Base-by-base conservation (phyloP, 192 early-diverging fungal genomes). In the Podila minutissima region DNA sequence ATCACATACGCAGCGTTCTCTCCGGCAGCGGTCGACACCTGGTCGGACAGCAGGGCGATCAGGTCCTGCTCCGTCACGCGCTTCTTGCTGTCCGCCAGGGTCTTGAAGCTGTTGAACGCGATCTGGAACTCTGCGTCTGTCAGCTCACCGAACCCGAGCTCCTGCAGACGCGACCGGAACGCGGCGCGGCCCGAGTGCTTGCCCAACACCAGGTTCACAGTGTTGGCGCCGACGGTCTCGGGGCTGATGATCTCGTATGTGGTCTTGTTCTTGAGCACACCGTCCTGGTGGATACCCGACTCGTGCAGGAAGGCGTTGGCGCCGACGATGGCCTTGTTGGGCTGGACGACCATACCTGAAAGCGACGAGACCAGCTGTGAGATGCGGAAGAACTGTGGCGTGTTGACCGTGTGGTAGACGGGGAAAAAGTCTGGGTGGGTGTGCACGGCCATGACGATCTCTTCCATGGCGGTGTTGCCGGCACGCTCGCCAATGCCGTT, bases 401-500 rank as follows among this genome's bases (percentile, higher is more conserved):
- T 99, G 88, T 97, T 94, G 85, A 98, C 91, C 0, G 92, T 93
- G 86, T 95, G 94, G 81, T 93, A 91, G 15, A 99, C 96, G 8
- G 95, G 95, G 87, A 91, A 99, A 41, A 85, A 84, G 57, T 84
- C 78, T n/a, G 96, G 95, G 60, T 99, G 97, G 41, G 96, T 98
- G 79, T 96, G 94, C 32, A 98, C 87, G 61, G 94, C 91, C 97
- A 99, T 98, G 22, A 97, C 94, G 13, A 99, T 87, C 83, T 99
- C 96, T 74, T 99, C 97, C 75, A 99, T 85, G 20, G 97, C 88
- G 6, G 97, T 99, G 84, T 99, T 99, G 57, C 97, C 97, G 26
- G 97, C 97, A 64, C 97, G 96, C 86, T 99, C 97, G 64, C 97
- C 97, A 72, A 99, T 99, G 33, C 97, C 97, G 87, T 98, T 97